phyloP scores from a whole-genome alignment of 768 basidiomycete species.

The Rhodotorula toruloides region DNA sequence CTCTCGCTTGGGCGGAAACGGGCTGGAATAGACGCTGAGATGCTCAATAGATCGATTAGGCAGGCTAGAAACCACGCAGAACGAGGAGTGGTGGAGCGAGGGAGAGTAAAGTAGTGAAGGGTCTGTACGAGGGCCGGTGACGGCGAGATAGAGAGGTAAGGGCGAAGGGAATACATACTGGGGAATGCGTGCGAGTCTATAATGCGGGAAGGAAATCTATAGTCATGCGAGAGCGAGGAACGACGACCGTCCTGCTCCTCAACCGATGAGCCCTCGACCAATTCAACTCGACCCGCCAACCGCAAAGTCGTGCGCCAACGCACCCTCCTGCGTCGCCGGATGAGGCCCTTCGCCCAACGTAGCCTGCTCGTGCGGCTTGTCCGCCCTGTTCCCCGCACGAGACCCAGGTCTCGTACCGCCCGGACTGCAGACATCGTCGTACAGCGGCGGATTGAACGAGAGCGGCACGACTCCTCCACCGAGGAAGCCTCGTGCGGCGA shows the following conservation, averaged over 20 bases:
- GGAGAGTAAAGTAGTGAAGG: neutral
- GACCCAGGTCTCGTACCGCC: neutral
- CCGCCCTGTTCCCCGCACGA: neutral
- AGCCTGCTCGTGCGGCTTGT: neutral
- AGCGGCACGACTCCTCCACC: conserved; percentile 84
- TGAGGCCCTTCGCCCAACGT: neutral
- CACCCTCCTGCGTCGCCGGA: neutral
- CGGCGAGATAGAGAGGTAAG: neutral
- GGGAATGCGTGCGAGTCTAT: too few species aligned
- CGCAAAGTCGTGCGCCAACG: neutral
- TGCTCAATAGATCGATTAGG: too few species aligned
- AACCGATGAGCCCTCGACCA: too few species aligned
- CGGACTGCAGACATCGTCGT: conserved; percentile 57
- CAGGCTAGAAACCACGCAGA: too few species aligned
- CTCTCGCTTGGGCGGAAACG: neutral
- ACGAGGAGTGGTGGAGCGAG: neutral
- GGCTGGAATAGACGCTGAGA: too few species aligned
- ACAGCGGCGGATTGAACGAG: conserved; percentile 73
- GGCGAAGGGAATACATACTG: neutral
- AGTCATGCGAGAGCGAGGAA: neutral
- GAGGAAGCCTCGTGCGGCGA: conserved; percentile 78
- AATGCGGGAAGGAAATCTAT: neutral
- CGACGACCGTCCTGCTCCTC: too few species aligned
- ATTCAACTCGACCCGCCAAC: too few species aligned
- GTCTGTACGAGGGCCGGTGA: too few species aligned